phyloP scores from a whole-genome alignment of 2,329 filamentous ascomycete genomes.

The Alternaria novae-zelandiae region DNA sequence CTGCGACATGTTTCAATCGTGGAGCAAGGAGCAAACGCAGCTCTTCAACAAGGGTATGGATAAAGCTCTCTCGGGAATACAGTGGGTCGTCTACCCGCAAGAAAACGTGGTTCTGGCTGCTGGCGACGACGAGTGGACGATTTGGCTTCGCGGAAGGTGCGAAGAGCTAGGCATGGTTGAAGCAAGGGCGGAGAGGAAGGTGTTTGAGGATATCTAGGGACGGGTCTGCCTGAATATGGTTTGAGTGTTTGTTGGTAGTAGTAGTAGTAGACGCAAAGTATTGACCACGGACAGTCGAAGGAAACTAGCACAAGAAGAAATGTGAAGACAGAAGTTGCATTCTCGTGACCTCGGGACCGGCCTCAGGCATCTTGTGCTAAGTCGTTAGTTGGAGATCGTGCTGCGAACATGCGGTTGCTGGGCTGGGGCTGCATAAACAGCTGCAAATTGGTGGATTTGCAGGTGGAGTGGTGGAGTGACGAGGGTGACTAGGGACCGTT shows the following conservation, averaged over 20 bases:
- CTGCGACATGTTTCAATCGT: conserved; percentile 7
- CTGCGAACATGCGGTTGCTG: conserved; percentile 2
- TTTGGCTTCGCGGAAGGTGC: conserved; percentile 9
- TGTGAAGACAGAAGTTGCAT: background rate
- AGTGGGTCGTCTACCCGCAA: conserved; percentile 15
- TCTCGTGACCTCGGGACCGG: background rate
- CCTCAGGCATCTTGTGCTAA: background rate
- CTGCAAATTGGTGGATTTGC: conserved; percentile 10
- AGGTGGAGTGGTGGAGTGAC: conserved; percentile 7
- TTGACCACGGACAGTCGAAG: background rate
- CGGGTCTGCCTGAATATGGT: background rate
- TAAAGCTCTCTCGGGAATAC: conserved; percentile 8
- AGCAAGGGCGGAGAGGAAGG: conserved; percentile 2
- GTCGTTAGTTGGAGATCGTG: conserved; percentile 3
- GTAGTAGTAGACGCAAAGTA: background rate
- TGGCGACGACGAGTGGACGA: conserved; percentile 17
- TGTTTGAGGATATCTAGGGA: conserved; percentile 10
- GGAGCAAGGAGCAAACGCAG: conserved; percentile 12
- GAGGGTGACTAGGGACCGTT: conserved; percentile 1
- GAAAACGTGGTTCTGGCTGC: conserved; percentile 13
- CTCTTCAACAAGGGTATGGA: conserved; percentile 28
- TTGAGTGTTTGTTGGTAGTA: background rate
- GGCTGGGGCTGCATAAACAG: conserved; percentile 8
- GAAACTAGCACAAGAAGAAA: background rate
- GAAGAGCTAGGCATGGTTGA: conserved; percentile 14